These are phyloP conservation scores for Neonothopanus nambi DNA, from an alignment of 1,284 basidiomycete species.

Conservation along the genomic window DNA sequence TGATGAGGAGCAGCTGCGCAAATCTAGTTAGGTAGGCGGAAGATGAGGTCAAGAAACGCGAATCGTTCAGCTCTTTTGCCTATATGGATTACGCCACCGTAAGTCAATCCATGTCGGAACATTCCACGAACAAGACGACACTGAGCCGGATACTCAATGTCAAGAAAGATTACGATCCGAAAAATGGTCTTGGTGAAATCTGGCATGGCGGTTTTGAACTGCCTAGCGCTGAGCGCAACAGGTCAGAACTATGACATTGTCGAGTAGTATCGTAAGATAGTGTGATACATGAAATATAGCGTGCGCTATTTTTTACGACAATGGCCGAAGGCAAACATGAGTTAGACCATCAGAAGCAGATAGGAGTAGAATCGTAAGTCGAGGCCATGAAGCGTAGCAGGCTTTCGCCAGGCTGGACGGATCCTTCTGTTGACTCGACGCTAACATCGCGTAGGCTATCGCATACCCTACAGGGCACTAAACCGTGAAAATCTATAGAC, in stretches of 20 bases:
- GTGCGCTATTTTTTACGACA: neutral
- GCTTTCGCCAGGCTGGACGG: too few relatives aligned
- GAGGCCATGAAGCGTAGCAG: too few relatives aligned
- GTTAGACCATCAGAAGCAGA: too few relatives aligned
- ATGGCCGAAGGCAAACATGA: too few relatives aligned
- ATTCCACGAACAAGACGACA: conserved; percentile 17
- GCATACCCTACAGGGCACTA: too few relatives aligned
- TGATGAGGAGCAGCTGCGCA: conserved; percentile 17
- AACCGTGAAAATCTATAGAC: too few relatives aligned
- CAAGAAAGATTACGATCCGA: conserved; percentile 21
- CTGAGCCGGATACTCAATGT: conserved; percentile 17
- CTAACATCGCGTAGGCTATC: too few relatives aligned
- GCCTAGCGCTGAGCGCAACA: conserved; percentile 1
- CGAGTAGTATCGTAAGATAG: too few relatives aligned
- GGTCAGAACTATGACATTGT: conserved; percentile 5
- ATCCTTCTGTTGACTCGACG: too few relatives aligned
- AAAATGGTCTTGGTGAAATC: conserved; percentile 12
- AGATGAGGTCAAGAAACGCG: conserved; percentile 15
- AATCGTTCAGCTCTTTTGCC: conserved; percentile 22
- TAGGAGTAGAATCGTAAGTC: too few relatives aligned
- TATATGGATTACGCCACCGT: conserved; percentile 26
- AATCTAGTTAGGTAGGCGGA: conserved; percentile 17
- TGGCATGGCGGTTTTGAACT: conserved; percentile 27
- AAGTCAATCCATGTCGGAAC: conserved; percentile 19
- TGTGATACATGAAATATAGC: neutral